Base-by-base conservation (phyloP, 208 protist genomes). In the Angomonas ambiguus region DNA sequence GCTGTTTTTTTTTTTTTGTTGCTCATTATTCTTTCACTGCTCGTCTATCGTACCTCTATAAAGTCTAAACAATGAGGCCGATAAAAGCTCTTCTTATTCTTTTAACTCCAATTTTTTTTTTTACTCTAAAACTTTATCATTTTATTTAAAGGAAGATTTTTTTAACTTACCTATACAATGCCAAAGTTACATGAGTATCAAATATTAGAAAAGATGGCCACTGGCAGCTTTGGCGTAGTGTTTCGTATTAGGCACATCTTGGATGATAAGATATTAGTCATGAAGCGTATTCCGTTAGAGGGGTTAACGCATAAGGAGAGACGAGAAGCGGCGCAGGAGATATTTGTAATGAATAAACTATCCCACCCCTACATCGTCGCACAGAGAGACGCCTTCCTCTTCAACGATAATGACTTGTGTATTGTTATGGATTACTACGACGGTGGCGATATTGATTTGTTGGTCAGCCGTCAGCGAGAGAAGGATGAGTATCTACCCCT, bases 401-500 rank as follows among this genome's bases (percentile, higher is more conserved):
- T 86, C 67, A 87, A 91, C 61, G 71, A 79, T 20, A 65, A 89
- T 62, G 83, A 92, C 61, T 66, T 97, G 16, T 97, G 87, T 68
- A 71, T 97, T 55, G 80, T 97, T 24, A 93, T 97, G 86, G 88
- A 96, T 30, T 96, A 92, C 78, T 94, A 94, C 76, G 84, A 83
- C 67, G 89, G 89, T 42, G 91, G 93, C 1, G 93, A 97, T 76
- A 75, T 97, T 45, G 81, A 89, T 66, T 57, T 75, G 10, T 51
- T 85, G 33, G 55, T 96, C 33, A 60, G 73, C 8, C 65, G 53
- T n/a, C 85, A 88, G 61, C 75, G 83, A 0, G 85, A 94, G 30
- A 66, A 69, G 32, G 80, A 91, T 62, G 61, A 67, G 61, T 95
- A 93, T 71, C 76, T 95, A 24, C 41, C 72, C 20, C 62, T 92